phyloP scores from a whole-genome alignment of 2,329 filamentous ascomycete genomes.

The Leptosphaerulina australis region DNA sequence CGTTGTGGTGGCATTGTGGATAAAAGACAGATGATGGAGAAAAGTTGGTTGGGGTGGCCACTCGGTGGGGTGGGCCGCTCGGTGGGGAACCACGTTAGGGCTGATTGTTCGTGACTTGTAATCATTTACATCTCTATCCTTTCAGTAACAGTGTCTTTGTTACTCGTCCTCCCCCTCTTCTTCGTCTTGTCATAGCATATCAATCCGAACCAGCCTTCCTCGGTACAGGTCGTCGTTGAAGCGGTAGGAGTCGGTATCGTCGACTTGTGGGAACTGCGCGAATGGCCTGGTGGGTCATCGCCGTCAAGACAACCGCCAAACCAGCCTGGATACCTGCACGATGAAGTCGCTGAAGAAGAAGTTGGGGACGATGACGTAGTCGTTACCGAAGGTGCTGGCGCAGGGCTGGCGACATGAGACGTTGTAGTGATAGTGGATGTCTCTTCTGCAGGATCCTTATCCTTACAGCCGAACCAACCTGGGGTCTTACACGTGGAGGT shows the following conservation, averaged over 20 bases:
- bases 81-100: too few species aligned
- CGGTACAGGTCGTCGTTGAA: conserved; percentile 31
- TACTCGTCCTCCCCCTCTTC: conserved; percentile 17
- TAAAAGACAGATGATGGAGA: too few species aligned
- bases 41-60: too few species aligned
- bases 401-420: conserved; percentile 39
- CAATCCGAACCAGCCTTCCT: conserved; percentile 40
- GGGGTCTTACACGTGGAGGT: conserved; percentile 57
- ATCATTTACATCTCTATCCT: conserved; percentile 35
- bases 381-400: conserved; percentile 35
- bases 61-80: too few species aligned
- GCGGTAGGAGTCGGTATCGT: conserved; percentile 30
- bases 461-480: conserved; percentile 71
- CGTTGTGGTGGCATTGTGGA: too few species aligned
- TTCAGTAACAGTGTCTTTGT: conserved; percentile 19
- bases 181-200: conserved; percentile 38
- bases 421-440: conserved; percentile 48
- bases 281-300: conserved; percentile 49
- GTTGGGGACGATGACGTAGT: conserved; percentile 42
- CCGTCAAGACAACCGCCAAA: conserved; percentile 59
- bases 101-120: too few species aligned
- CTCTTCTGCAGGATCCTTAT: conserved; percentile 21
- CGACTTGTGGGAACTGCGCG: conserved; percentile 31
- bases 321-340: conserved; percentile 55
- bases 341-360: conserved; percentile 43